Conservation (phyloP, 495 filamentous ascomycete species). For the Daldinia childiae region DNA sequence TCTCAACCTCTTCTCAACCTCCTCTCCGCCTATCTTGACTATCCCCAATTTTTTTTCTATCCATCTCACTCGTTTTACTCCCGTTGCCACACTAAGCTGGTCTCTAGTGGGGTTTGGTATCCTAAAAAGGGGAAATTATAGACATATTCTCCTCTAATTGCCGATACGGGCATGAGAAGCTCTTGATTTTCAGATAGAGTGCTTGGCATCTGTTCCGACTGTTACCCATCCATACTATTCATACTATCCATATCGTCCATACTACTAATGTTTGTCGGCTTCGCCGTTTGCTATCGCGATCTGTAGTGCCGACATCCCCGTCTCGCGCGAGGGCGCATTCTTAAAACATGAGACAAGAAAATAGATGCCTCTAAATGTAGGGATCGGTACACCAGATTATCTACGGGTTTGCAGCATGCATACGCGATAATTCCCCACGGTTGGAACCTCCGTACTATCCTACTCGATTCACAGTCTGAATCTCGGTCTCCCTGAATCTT, state of each 20-base stretch:
- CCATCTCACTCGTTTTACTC: slow-evolving; percentile 6
- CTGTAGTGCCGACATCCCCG: slow-evolving; percentile 27
- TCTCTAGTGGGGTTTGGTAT: slow-evolving; percentile 9
- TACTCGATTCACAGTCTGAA: slow-evolving; percentile 26
- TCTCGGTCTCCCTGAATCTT: background rate
- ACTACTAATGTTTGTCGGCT: slow-evolving; percentile 13
- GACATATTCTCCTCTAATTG: slow-evolving; percentile 18
- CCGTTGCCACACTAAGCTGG: slow-evolving; percentile 28
- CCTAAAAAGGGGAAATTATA: slow-evolving; percentile 3
- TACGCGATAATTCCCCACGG: slow-evolving; percentile 13
- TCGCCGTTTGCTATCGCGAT: slow-evolving; percentile 19
- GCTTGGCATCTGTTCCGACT: slow-evolving; percentile 29
- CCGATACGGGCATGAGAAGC: slow-evolving; percentile 41
- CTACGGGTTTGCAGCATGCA: slow-evolving; percentile 33
- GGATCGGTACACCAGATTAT: slow-evolving; percentile 17
- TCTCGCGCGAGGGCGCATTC: slow-evolving; percentile 1
- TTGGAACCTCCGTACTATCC: slow-evolving; percentile 25
- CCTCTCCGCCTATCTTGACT: background rate
- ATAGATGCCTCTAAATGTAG: slow-evolving; percentile 19
- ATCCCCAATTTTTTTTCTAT: background rate
- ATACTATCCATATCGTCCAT: background rate
- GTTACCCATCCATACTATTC: slow-evolving; percentile 24
- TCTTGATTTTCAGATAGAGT: slow-evolving; percentile 24
- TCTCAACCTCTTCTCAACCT: slow-evolving; percentile 11
- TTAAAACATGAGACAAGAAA: slow-evolving; percentile 4